Base-by-base conservation (phyloP, 768 basidiomycete genomes). In the Coprinellus aureogranulatus region DNA sequence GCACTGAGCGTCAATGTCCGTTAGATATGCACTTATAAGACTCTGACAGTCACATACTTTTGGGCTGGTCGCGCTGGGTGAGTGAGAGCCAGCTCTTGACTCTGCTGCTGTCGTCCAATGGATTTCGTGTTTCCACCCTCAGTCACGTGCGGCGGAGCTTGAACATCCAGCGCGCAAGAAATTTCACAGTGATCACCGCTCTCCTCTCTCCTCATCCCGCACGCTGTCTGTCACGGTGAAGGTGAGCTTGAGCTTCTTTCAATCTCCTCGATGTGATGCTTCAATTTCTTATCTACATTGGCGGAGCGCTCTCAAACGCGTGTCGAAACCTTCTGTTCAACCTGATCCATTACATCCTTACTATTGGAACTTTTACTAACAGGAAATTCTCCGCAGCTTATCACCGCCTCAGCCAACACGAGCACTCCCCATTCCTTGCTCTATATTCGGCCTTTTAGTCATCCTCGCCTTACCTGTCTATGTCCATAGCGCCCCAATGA, bases 211-310 rank as follows among this genome's bases (percentile, higher is more conserved):
- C 59, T 27, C 37, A 20, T 55, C 27, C 39, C 23, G n/a, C 45
- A 48, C n/a, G 26, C 28, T 37, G 50, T 23, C 11, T 30, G n/a
- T 23, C 27, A 37, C 8, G 34, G 50, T 27, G 25, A 48, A 40
- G 39, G 63, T 68, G 62, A 67, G 64, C 66, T 46, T 37, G 58
- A 42, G 27, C 27, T 46, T 52, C 49, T 22, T 25, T 50, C 54
- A 55, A 10, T 54, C 55, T 41, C n/a, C 52, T 58, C 60, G 37
- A 34, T 49, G 79, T 88, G 87, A 88, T 89, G 84, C 66, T 73
- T 63, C 65, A 20, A 34, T 58, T 72, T 72, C 75, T 90, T 91
- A 92, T 92, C 91, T 92, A 92, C 91, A 92, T 92, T 92, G 89
- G 90, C 91, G 65, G 83, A 92, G 77, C 50, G 50, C 70, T 62